Conservation (phyloP, 768 basidiomycete species). For the Paxillus ammoniavirescens region DNA sequence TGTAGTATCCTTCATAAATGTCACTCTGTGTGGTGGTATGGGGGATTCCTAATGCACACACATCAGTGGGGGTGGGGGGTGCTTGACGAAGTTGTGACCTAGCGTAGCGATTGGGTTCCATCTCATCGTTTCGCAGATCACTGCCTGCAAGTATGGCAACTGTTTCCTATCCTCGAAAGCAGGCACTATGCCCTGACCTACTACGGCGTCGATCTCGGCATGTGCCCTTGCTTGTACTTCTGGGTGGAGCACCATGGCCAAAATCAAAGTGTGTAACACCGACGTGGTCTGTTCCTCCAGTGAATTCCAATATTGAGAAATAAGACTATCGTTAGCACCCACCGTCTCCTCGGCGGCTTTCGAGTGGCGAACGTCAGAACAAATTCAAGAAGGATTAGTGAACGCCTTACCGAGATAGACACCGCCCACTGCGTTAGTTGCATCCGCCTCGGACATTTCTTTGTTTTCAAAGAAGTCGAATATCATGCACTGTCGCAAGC, state of each 20-base stretch:
- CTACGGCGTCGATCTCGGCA: conserved; percentile 5
- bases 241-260: conserved; percentile 6
- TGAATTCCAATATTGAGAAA: too few relatives aligned
- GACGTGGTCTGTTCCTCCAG: background rate
- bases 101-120: conserved; percentile 1
- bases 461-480: too few relatives aligned
- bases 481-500: too few relatives aligned
- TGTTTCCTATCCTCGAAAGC: background rate
- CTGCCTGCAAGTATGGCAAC: conserved; percentile 7
- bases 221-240: conserved; percentile 5
- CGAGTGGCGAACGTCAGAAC: too few relatives aligned
- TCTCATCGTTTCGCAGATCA: conserved; percentile 5
- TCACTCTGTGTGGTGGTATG: conserved; percentile 13
- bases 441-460: too few relatives aligned
- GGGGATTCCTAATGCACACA: background rate
- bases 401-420: too few relatives aligned
- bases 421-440: too few relatives aligned
- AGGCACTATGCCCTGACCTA: conserved; percentile 1
- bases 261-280: background rate
- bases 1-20: conserved; percentile 18
- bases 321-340: too few relatives aligned
- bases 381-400: too few relatives aligned
- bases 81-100: background rate
- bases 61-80: too few relatives aligned
- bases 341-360: too few relatives aligned